These are phyloP conservation scores for Ogataea pignaliae DNA, from an alignment of 805 yeast genomes.

Conservation along the genomic window DNA sequence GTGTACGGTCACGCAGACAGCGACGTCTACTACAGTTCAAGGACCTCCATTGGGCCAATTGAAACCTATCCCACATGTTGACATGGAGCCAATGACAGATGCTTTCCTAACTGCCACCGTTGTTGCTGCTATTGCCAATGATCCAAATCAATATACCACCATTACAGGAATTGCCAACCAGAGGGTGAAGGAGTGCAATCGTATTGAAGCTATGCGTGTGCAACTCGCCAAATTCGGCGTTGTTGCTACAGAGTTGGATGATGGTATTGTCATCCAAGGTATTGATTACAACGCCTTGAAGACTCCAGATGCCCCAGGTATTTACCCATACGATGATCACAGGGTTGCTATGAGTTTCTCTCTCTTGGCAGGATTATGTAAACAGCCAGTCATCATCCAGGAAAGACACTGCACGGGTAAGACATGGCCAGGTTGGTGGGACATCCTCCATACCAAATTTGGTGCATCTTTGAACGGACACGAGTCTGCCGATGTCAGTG, in stretches of 20 bases:
- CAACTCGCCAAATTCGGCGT: constrained; percentile 92
- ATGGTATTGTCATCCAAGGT: constrained; percentile 88
- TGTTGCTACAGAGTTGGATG: constrained; percentile 75
- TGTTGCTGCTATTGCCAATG: constrained; percentile 82
- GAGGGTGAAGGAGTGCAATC: constrained; percentile 94
- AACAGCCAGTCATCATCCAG: constrained; percentile 61
- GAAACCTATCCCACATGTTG: constrained; percentile 68
- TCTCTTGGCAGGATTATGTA: constrained; percentile 67
- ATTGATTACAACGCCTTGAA: constrained; percentile 44
- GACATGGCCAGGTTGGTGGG: constrained; percentile 99
- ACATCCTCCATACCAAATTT: constrained; percentile 67
- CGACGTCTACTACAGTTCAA: constrained; percentile 82
- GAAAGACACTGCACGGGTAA: constrained; percentile 93
- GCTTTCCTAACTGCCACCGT: constrained; percentile 96
- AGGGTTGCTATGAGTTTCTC: constrained; percentile 98
- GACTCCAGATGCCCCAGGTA: constrained; percentile 56
- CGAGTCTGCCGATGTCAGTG: constrained; percentile 35
- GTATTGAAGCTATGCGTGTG: constrained; percentile 91
- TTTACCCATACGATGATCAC: constrained; percentile 88
- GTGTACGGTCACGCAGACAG: constrained; percentile 78
- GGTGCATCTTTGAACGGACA: constrained; percentile 66
- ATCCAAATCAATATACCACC: constrained; percentile 54
- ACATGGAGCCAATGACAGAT: constrained; percentile 99
- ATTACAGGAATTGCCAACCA: constrained; percentile 97
- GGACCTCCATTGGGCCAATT: constrained; percentile 76